A percentile compares a stretch with the other conserved stretches of the same genome.
Conservation (phyloP, 768 basidiomycete species). For the Leucocoprinus leucothites region DNA sequence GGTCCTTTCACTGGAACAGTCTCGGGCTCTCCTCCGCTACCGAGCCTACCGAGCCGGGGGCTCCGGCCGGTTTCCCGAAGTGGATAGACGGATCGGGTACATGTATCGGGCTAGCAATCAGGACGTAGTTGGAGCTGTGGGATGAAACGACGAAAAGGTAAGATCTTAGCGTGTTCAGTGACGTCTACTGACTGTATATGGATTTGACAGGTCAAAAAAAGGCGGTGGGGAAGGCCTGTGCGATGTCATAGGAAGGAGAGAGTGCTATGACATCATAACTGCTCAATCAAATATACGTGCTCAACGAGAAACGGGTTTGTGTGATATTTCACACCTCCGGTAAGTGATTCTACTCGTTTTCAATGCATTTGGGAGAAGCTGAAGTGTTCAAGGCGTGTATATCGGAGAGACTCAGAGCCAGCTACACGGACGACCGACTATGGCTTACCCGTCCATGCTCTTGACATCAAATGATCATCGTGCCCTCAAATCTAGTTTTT, state of each 20-base stretch:
- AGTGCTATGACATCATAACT: background rate
- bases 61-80: background rate
- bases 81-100: background rate
- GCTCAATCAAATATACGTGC: background rate
- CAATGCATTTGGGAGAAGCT: background rate
- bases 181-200: background rate
- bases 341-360: background rate
- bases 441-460: background rate
- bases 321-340: background rate
- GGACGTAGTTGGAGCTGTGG: background rate
- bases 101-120: no score
- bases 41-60: background rate
- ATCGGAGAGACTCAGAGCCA: background rate
- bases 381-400: background rate
- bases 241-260: constrained; percentile 3
- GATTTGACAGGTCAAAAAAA: background rate
- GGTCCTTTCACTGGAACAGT: no score
- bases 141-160: background rate
- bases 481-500: background rate
- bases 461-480: background rate
- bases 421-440: no score
- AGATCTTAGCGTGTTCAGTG: background rate
- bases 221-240: background rate
- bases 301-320: background rate
- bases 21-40: no score